phyloP scores from a whole-genome alignment of 306 rosid species.

The Lithocarpus polystachyus region DNA sequence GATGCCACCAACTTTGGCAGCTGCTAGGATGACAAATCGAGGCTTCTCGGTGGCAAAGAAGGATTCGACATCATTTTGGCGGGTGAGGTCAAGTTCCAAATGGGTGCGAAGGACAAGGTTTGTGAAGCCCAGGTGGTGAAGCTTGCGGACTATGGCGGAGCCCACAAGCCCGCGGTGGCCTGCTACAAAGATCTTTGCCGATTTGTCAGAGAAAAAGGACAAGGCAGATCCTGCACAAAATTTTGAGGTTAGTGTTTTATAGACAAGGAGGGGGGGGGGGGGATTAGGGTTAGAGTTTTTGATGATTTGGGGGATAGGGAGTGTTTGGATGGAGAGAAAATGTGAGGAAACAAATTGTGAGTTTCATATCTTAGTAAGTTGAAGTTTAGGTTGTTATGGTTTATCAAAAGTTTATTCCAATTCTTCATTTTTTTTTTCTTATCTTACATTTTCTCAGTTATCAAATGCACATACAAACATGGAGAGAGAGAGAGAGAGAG shows the following conservation, averaged over 20 bases:
- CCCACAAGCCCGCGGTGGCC: conserved; percentile 98
- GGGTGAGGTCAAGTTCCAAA: conserved; percentile 77
- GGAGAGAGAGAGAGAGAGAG: conserved; percentile 11
- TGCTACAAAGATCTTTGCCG: conserved; percentile 85
- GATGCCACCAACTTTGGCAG: conserved; percentile 97
- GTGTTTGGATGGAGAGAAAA: conserved; percentile 11
- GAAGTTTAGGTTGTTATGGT: not conserved
- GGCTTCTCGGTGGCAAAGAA: conserved; percentile 79
- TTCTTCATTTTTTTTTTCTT: not conserved
- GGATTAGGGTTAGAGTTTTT: not conserved
- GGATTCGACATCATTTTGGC: conserved; percentile 80
- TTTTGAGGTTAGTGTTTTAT: too few relatives aligned
- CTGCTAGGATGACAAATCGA: conserved; percentile 76
- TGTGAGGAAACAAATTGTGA: not conserved
- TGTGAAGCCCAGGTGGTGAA: conserved; percentile 62
- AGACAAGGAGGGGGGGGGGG: not conserved
- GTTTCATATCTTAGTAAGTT: not conserved
- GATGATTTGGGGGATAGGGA: not conserved
- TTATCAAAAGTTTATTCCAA: not conserved
- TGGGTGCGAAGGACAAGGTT: conserved; percentile 68
- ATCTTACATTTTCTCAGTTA: conserved; percentile 2
- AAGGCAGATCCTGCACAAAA: conserved; percentile 35
- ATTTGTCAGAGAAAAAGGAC: conserved; percentile 56
- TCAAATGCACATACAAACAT: not conserved
- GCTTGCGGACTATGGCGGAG: conserved; percentile 84